phyloP scores from a whole-genome alignment of 2,329 filamentous ascomycete genomes.

The Alternaria novae-zelandiae region DNA sequence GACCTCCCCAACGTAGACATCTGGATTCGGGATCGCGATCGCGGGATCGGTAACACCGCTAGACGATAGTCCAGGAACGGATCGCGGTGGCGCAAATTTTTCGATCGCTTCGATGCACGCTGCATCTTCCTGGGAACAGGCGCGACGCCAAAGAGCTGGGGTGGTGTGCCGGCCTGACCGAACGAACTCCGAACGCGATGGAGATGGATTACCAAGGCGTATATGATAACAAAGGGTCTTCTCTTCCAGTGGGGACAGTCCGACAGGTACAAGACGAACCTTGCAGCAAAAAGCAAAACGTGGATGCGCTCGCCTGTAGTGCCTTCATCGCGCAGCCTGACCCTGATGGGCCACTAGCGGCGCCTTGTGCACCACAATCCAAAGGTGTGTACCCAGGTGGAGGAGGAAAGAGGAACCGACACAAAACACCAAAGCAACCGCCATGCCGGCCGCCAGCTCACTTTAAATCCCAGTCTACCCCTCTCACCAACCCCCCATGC shows the following conservation, averaged over 20 bases:
- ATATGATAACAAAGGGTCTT: background rate
- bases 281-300: background rate
- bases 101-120: background rate
- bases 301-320: background rate
- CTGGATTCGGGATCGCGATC: background rate
- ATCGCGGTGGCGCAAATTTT: background rate
- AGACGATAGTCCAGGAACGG: background rate
- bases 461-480: conserved; percentile 6
- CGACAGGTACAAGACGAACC: background rate
- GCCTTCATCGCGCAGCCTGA: background rate
- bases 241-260: background rate
- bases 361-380: background rate
- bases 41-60: background rate
- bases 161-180: background rate
- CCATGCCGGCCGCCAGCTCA: conserved; percentile 1
- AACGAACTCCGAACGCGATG: background rate
- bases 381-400: background rate
- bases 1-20: background rate
- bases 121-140: background rate
- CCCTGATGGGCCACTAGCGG: background rate
- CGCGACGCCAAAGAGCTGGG: background rate
- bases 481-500: background rate
- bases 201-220: background rate
- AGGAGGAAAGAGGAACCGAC: background rate
- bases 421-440: background rate